phyloP scores from a whole-genome alignment of 2,329 filamentous ascomycete species.

The Lasiodiplodia sp. region DNA sequence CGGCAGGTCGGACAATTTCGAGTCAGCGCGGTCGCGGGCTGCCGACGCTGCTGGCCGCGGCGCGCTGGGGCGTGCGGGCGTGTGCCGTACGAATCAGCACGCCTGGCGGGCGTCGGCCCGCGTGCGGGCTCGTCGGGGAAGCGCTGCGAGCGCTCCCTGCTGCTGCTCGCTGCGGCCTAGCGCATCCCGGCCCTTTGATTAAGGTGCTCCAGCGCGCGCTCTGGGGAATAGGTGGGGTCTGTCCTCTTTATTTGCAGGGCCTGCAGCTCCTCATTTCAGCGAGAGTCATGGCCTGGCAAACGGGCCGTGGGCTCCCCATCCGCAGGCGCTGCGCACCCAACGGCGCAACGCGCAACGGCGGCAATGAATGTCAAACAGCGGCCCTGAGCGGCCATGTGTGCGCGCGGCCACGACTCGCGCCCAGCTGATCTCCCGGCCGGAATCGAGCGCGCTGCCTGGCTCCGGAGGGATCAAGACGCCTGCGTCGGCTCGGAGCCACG shows the following conservation, averaged over 20 bases:
- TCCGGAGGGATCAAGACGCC: constrained; percentile 11
- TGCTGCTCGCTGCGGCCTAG: constrained; percentile 23
- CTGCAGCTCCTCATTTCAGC: constrained; percentile 27
- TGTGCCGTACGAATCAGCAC: constrained; percentile 13
- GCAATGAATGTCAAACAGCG: constrained; percentile 30
- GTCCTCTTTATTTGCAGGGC: constrained; percentile 23
- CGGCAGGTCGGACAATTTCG: constrained; percentile 17
- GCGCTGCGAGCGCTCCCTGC: constrained; percentile 17
- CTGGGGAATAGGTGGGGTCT: constrained; percentile 29
- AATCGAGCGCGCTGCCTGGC: constrained; percentile 11
- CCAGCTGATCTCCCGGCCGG: constrained; percentile 28
- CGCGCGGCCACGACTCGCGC: constrained; percentile 27
- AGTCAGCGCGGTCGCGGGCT: constrained; percentile 4
- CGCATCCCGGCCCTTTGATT: constrained; percentile 24
- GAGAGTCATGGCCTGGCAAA: constrained; percentile 24
- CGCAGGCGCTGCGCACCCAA: constrained; percentile 20
- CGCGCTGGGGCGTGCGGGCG: constrained; percentile 1
- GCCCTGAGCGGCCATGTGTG: constrained; percentile 26
- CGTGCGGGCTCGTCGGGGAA: constrained; percentile 13
- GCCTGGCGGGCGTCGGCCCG: constrained; percentile 23
- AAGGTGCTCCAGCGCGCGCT: constrained; percentile 26
- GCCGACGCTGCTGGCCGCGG: neutral
- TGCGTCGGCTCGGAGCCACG: constrained; percentile 20
- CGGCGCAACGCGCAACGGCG: constrained; percentile 19
- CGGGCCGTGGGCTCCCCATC: constrained; percentile 20